phyloP scores from a whole-genome alignment of 768 basidiomycete species.

The Leucocoprinus birnbaumii region DNA sequence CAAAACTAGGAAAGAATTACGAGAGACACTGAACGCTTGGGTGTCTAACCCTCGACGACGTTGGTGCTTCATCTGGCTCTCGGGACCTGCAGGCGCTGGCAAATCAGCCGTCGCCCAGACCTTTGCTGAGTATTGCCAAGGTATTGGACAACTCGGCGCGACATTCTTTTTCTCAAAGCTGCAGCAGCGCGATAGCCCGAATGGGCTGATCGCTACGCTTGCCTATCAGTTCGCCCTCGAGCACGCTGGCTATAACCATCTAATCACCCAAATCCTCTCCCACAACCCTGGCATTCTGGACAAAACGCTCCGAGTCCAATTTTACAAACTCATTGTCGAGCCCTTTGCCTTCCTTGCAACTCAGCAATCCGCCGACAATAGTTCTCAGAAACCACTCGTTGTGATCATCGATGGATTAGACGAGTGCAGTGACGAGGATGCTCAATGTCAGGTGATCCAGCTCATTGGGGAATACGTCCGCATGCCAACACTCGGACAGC shows the following conservation, averaged over 20 bases:
- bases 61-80: background rate
- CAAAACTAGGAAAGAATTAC: background rate
- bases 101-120: constrained; percentile 10
- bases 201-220: background rate
- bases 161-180: constrained; percentile 6
- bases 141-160: background rate
- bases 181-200: background rate
- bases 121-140: background rate
- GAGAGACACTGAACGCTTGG: background rate
- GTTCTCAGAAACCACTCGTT: background rate
- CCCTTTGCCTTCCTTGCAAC: background rate
- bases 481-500: background rate
- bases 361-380: background rate
- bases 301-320: background rate
- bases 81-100: constrained; percentile 7
- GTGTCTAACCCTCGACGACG: background rate
- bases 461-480: background rate
- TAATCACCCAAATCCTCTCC: background rate
- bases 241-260: background rate
- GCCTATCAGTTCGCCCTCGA: constrained; percentile 2
- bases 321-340: background rate
- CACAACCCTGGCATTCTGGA: background rate
- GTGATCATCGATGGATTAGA: constrained; percentile 5
- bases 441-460: background rate
- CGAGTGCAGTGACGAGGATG: background rate